phyloP scores from a whole-genome alignment of 129 eudicot genomes.

The Pseudognaphalium luteoalbum region DNA sequence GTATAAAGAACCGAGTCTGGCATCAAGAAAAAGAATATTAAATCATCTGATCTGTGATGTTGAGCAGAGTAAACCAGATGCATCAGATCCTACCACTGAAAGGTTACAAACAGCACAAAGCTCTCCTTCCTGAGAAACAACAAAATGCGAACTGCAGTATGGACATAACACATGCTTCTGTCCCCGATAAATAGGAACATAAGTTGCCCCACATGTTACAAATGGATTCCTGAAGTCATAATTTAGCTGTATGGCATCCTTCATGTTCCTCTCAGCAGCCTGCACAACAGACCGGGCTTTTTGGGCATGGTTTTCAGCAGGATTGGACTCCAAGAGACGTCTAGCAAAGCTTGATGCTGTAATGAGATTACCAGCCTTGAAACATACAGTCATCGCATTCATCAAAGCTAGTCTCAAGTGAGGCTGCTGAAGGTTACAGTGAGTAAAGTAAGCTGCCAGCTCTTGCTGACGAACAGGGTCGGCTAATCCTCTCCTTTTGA shows the following conservation, averaged over 20 bases:
- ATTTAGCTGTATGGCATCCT: slow-evolving; percentile 43
- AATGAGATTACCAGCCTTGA: slow-evolving; percentile 43
- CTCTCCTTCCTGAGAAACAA: slow-evolving; percentile 50
- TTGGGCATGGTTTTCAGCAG: slow-evolving; percentile 48
- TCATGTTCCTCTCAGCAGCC: slow-evolving; percentile 62
- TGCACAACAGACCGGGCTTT: slow-evolving; percentile 54
- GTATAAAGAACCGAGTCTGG: background rate
- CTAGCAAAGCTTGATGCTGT: slow-evolving; percentile 60
- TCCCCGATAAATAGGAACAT: slow-evolving; percentile 60
- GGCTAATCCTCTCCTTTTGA: slow-evolving; percentile 51
- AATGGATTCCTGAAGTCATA: slow-evolving; percentile 68
- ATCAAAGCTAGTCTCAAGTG: slow-evolving; percentile 52
- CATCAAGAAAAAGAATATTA: background rate
- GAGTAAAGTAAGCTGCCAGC: slow-evolving; percentile 64
- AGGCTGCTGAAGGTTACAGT: slow-evolving; percentile 59
- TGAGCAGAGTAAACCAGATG: slow-evolving; percentile 63
- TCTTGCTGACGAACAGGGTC: slow-evolving; percentile 58
- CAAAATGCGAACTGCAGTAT: slow-evolving; percentile 55
- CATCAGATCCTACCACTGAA: slow-evolving; percentile 56
- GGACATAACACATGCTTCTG: slow-evolving; percentile 62
- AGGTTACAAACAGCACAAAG: slow-evolving; percentile 59
- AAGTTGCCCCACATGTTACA: slow-evolving; percentile 63
- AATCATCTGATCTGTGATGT: slow-evolving; percentile 55
- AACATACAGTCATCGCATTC: slow-evolving; percentile 55
- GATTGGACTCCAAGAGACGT: slow-evolving; percentile 54